Percentiles rank a stretch among this genome's conserved stretches.
Evolutionary conservation across 495 filamentous ascomycete genomes (phyloP).

Genomic region (Tuber indicum): DNA sequence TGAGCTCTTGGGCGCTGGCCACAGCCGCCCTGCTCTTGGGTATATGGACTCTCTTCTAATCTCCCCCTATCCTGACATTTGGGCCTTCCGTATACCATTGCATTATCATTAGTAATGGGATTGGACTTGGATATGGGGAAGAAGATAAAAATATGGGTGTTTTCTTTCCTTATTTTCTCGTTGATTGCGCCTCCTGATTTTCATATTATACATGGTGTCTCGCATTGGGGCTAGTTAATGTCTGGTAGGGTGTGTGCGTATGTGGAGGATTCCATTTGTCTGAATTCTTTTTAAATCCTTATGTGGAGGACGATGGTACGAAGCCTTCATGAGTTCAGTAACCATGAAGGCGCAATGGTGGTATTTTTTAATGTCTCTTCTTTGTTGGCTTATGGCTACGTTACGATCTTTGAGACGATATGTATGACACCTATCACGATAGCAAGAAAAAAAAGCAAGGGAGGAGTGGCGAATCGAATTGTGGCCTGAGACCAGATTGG

Average conservation of each 20-base stretch:
- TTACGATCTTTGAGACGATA: neutral
- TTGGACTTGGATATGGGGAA: neutral
- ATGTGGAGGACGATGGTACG: neutral
- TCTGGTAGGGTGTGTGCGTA: neutral
- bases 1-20: slow-evolving; percentile 10
- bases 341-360: neutral
- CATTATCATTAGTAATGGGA: neutral
- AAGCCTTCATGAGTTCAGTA: neutral
- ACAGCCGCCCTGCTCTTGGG: slow-evolving; percentile 11
- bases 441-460: neutral
- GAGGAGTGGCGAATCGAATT: neutral
- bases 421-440: neutral
- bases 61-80: neutral
- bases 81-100: slow-evolving; percentile 1
- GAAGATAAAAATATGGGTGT: neutral
- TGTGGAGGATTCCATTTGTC: neutral
- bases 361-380: neutral
- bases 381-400: neutral
- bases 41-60: neutral
- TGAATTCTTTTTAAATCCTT: neutral
- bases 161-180: neutral
- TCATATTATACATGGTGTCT: neutral
- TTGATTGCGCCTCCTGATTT: neutral
- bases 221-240: neutral
- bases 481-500: neutral